phyloP scores from a whole-genome alignment of 225 moss, liverwort and hornwort species.

The Bryoerythrophyllum caledonicum region DNA sequence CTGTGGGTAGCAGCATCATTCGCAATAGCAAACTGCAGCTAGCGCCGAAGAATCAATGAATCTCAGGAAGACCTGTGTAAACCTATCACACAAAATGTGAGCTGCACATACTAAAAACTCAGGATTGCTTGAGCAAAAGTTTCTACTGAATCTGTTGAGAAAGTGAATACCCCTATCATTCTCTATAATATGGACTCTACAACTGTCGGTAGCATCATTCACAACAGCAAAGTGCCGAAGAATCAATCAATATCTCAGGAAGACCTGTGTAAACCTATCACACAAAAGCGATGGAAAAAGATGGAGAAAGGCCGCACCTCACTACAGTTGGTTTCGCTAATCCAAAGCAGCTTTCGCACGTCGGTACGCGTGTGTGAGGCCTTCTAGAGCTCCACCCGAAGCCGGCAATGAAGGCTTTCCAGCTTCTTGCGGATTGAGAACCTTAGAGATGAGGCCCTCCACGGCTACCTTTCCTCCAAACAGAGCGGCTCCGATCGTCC shows the following conservation, averaged over 20 bases:
- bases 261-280: background rate
- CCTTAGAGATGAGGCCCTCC: slow-evolving; percentile 69
- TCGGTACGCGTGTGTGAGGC: slow-evolving; percentile 49
- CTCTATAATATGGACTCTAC: background rate
- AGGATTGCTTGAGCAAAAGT: too few relatives aligned
- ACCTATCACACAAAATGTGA: background rate
- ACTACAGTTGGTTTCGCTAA: slow-evolving; percentile 28
- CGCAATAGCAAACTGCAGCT: background rate
- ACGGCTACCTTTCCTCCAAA: slow-evolving; percentile 65
- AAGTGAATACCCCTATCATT: background rate
- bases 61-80: background rate
- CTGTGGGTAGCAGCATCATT: background rate
- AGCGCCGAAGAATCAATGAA: background rate
- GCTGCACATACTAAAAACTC: too few relatives aligned
- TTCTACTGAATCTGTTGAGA: background rate
- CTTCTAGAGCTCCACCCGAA: slow-evolving; percentile 49
- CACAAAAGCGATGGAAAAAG: background rate
- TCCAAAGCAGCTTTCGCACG: slow-evolving; percentile 79
- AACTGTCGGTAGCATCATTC: background rate
- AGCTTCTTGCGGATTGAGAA: slow-evolving; percentile 65
- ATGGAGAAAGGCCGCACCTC: background rate
- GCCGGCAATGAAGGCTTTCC: slow-evolving; percentile 31
- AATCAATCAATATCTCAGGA: background rate
- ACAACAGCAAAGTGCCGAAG: background rate
- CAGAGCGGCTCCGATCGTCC: slow-evolving; percentile 51